Percentiles rank a stretch among this genome's conserved stretches.
These are phyloP conservation scores for Colletotrichum echinochloae DNA, from an alignment of 2,329 filamentous ascomycete genomes.

Conservation along the genomic window DNA sequence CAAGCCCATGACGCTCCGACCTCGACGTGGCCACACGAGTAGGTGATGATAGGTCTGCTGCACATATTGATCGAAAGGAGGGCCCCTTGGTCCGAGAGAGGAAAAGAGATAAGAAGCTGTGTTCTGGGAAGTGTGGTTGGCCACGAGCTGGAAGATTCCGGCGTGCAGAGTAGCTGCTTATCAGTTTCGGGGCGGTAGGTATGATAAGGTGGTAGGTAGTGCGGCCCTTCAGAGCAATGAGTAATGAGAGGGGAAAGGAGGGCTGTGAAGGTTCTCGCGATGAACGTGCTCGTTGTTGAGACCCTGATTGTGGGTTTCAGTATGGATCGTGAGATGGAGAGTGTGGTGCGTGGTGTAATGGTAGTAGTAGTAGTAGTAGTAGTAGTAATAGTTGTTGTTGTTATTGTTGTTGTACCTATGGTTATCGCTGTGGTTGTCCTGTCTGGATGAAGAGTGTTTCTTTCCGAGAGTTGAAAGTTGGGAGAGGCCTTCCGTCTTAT, in stretches of 20 bases:
- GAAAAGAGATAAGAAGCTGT: neutral
- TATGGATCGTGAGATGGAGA: neutral
- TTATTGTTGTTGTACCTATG: neutral
- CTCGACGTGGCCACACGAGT: neutral
- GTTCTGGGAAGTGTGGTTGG: neutral
- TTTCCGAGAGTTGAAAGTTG: neutral
- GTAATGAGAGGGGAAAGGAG: neutral
- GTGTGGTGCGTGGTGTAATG: neutral
- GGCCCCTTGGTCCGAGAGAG: neutral
- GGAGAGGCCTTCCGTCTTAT: constrained; percentile 40
- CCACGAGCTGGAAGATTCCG: neutral
- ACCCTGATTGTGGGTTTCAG: neutral
- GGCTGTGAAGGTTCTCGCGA: neutral
- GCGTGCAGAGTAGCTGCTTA: neutral
- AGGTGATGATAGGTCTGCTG: constrained; percentile 25
- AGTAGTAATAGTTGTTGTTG: neutral
- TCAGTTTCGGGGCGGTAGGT: neutral
- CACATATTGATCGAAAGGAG: constrained; percentile 16
- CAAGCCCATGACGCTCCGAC: neutral
- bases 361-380: too few species aligned
- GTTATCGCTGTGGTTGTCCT: constrained; percentile 7
- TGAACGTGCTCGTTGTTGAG: neutral
- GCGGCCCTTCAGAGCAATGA: neutral
- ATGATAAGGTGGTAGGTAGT: neutral
- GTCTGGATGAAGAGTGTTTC: constrained; percentile 26